A percentile compares a stretch with the other conserved stretches of the same genome.
Conservation (phyloP, 768 basidiomycete species). For the Hericium rajendrae region DNA sequence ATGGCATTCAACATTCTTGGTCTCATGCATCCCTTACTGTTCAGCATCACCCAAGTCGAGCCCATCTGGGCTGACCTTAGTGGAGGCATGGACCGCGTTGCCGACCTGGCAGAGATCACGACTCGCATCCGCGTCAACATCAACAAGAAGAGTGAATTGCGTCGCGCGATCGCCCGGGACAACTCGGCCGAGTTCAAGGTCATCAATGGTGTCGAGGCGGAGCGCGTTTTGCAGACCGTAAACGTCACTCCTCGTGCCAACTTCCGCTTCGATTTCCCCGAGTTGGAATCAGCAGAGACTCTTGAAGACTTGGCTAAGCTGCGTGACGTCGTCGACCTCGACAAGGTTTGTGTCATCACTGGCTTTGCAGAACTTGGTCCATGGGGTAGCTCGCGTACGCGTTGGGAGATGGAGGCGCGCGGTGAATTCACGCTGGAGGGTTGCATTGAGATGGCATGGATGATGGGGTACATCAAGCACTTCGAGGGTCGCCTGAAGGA, state of each 20-base stretch:
- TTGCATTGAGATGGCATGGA: slow-evolving; percentile 97
- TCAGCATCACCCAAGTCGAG: slow-evolving; percentile 99
- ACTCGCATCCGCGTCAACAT: slow-evolving; percentile 94
- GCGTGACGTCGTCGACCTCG: slow-evolving; percentile 85
- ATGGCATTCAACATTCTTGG: slow-evolving; percentile 99
- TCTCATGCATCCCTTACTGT: slow-evolving; percentile 96
- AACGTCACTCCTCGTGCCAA: slow-evolving; percentile 95
- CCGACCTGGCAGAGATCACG: slow-evolving; percentile 90
- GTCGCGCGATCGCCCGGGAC: slow-evolving; percentile 88
- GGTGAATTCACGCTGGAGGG: slow-evolving; percentile 98
- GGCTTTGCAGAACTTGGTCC: slow-evolving; percentile 97
- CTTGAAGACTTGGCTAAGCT: slow-evolving; percentile 69
- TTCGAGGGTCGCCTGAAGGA: slow-evolving; percentile 97
- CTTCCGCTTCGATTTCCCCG: slow-evolving; percentile 93
- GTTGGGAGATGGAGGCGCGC: slow-evolving; percentile 97
- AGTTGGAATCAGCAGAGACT: slow-evolving; percentile 60
- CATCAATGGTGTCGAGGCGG: slow-evolving; percentile 83
- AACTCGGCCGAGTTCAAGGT: slow-evolving; percentile 95
- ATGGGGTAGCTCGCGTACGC: slow-evolving; percentile 83
- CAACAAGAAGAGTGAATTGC: slow-evolving; percentile 82
- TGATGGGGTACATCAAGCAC: slow-evolving; percentile 98
- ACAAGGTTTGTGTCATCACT: slow-evolving; percentile 89
- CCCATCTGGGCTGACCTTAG: slow-evolving; percentile 99
- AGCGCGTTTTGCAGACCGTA: slow-evolving; percentile 77
- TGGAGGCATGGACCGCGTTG: slow-evolving; percentile 95